Conservation (phyloP, 345 rosid species). For the Durio zibethinus region DNA sequence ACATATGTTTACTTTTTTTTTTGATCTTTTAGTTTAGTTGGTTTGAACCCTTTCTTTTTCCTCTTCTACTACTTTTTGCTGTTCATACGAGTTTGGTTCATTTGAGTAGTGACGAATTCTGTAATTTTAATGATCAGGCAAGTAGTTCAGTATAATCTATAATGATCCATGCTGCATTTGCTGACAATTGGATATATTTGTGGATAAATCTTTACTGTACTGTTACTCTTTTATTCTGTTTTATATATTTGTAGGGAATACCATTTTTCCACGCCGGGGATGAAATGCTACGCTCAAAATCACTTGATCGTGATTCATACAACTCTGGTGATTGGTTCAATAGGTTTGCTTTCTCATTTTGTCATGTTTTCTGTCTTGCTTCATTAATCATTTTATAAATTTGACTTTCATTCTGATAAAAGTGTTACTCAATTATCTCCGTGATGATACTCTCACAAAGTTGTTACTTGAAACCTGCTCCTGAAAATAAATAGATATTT, state of each 20-base stretch:
- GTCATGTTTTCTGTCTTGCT: neutral
- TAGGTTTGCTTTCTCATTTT: constrained; percentile 45
- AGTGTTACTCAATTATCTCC: neutral
- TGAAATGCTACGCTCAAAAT: constrained; percentile 92
- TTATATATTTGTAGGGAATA: constrained; percentile 53
- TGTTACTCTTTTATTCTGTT: neutral
- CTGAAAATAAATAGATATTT: neutral
- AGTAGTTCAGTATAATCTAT: neutral
- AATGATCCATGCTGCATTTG: neutral
- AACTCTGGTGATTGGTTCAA: constrained; percentile 98
- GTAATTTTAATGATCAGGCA: neutral
- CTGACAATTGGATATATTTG: neutral
- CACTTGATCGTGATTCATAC: constrained; percentile 96
- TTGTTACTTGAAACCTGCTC: neutral
- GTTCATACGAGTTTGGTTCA: neutral
- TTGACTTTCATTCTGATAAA: neutral
- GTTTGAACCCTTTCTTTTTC: neutral
- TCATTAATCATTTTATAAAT: neutral
- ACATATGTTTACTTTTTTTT: neutral
- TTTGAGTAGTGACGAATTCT: neutral
- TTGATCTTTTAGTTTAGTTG: neutral
- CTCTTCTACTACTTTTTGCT: neutral
- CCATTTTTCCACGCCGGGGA: constrained; percentile 96
- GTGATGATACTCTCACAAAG: neutral
- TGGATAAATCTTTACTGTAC: neutral